Conservation (phyloP, 352 stramenopile species). For the Phytophthora podocarpi region DNA sequence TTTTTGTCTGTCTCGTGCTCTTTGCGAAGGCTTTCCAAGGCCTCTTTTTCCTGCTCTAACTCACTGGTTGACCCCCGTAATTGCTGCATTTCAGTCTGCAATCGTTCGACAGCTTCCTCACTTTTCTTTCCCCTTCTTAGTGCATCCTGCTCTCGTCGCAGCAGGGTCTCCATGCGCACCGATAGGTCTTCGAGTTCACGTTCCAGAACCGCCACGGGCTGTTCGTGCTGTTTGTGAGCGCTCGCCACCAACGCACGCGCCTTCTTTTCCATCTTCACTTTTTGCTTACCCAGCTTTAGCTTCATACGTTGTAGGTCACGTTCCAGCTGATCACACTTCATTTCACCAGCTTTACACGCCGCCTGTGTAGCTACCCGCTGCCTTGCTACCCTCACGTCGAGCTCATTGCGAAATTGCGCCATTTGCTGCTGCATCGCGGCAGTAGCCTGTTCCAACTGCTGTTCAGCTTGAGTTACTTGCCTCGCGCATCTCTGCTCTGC, state of each 20-base stretch:
- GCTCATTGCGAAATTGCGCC: slow-evolving; percentile 29
- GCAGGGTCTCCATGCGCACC: slow-evolving; percentile 10
- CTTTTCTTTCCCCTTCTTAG: slow-evolving; percentile 19
- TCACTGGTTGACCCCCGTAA: slow-evolving; percentile 5
- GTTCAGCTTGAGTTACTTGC: slow-evolving; percentile 21
- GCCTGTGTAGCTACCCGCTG: slow-evolving; percentile 39
- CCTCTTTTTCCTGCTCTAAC: slow-evolving; percentile 26
- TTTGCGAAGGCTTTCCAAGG: slow-evolving; percentile 12
- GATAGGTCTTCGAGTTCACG: slow-evolving; percentile 24
- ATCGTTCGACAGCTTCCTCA: slow-evolving; percentile 18
- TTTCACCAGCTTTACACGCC: slow-evolving; percentile 33
- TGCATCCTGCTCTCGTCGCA: slow-evolving; percentile 21
- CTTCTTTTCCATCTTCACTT: slow-evolving; percentile 63
- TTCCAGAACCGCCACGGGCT: slow-evolving; percentile 19
- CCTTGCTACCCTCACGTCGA: slow-evolving; percentile 28
- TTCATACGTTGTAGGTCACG: slow-evolving; percentile 24
- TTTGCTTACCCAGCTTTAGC: slow-evolving; percentile 44
- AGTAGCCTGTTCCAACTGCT: slow-evolving; percentile 35
- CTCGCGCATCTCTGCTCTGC: slow-evolving; percentile 13
- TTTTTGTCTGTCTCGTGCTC: slow-evolving; percentile 34
- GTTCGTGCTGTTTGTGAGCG: slow-evolving; percentile 25
- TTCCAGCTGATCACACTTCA: slow-evolving; percentile 33
- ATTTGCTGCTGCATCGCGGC: slow-evolving; percentile 44
- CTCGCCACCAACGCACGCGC: slow-evolving; percentile 39
- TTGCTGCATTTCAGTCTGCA: slow-evolving; percentile 25